Percentiles rank a stretch among this genome's conserved stretches.
These are phyloP conservation scores for Adiantum capillusveneris DNA, from an alignment of 75 land plant species.

Conservation along the genomic window DNA sequence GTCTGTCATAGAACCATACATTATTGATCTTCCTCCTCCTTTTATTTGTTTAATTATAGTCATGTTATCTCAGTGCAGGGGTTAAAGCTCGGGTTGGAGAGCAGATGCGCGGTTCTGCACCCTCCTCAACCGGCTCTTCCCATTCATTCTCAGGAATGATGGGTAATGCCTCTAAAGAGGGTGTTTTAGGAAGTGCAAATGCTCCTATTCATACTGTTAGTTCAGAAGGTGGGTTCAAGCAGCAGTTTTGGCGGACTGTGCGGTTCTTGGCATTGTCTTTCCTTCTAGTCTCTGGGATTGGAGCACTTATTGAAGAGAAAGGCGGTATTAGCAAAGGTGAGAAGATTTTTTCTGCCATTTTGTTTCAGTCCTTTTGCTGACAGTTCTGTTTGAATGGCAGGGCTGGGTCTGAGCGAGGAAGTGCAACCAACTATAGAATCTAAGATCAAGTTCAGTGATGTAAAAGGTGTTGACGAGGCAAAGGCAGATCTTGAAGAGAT, in stretches of 20 bases:
- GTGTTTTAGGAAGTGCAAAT: slow-evolving; percentile 68
- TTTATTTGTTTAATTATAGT: background rate
- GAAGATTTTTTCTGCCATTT: too few species aligned
- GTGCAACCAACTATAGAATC: slow-evolving; percentile 94
- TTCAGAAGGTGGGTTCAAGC: slow-evolving; percentile 81
- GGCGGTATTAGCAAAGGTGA: slow-evolving; percentile 82
- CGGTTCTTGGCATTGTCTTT: slow-evolving; percentile 72
- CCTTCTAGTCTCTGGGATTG: slow-evolving; percentile 80
- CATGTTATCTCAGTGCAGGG: slow-evolving; percentile 12
- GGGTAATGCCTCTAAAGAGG: slow-evolving; percentile 69
- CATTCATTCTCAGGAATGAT: slow-evolving; percentile 53
- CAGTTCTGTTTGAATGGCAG: slow-evolving; percentile 18
- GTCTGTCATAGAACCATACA: slow-evolving; percentile 21
- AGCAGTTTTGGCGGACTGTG: slow-evolving; percentile 91
- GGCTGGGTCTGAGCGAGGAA: slow-evolving; percentile 90
- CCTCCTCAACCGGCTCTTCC: slow-evolving; percentile 32
- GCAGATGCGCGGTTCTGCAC: slow-evolving; percentile 7
- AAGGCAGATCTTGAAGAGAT: slow-evolving; percentile 95
- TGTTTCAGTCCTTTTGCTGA: too few species aligned
- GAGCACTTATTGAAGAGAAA: slow-evolving; percentile 85
- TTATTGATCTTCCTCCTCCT: background rate
- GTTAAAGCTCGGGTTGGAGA: slow-evolving; percentile 33
- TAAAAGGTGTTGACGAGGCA: slow-evolving; percentile 99
- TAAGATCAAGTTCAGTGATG: slow-evolving; percentile 92
- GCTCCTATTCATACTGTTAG: slow-evolving; percentile 96